Evolutionary conservation across 106 monocot species (phyloP).

Genomic region (Apostasia ramifera): DNA sequence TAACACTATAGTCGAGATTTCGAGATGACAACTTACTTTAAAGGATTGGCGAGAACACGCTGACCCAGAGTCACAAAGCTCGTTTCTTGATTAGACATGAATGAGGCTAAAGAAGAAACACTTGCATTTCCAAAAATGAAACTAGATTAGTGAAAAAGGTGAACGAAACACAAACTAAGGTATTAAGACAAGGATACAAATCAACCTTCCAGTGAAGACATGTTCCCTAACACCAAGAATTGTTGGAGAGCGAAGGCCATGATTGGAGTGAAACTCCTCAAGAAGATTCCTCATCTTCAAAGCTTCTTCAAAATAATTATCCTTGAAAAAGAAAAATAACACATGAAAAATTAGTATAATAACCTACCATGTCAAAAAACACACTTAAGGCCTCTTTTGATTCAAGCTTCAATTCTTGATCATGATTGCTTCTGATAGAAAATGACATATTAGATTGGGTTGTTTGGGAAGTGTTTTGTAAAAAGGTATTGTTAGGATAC

Average conservation of each 20-base stretch:
- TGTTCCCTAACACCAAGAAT: slow-evolving; percentile 81
- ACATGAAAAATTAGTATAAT: background rate
- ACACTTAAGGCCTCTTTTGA: no score
- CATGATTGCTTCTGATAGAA: no score
- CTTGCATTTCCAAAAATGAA: slow-evolving; percentile 17
- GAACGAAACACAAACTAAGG: background rate
- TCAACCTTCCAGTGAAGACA: slow-evolving; percentile 86
- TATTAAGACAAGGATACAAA: background rate
- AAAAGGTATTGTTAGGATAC: no score
- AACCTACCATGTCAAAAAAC: no score
- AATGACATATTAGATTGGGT: no score
- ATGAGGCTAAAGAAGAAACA: slow-evolving; percentile 89
- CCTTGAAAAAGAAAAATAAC: slow-evolving; percentile 22
- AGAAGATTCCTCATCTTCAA: slow-evolving; percentile 93
- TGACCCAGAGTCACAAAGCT: slow-evolving; percentile 94
- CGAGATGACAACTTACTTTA: slow-evolving; percentile 51
- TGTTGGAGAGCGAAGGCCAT: slow-evolving; percentile 59
- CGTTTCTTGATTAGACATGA: slow-evolving; percentile 94
- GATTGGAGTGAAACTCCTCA: slow-evolving; percentile 59
- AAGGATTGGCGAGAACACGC: slow-evolving; percentile 73
- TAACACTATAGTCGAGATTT: background rate
- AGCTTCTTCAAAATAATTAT: slow-evolving; percentile 94
- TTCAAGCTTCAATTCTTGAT: no score
- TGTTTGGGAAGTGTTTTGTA: no score
- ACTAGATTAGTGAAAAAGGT: background rate